Conservation (phyloP, 2,329 filamentous ascomycete species). For the Alternaria viburni region DNA sequence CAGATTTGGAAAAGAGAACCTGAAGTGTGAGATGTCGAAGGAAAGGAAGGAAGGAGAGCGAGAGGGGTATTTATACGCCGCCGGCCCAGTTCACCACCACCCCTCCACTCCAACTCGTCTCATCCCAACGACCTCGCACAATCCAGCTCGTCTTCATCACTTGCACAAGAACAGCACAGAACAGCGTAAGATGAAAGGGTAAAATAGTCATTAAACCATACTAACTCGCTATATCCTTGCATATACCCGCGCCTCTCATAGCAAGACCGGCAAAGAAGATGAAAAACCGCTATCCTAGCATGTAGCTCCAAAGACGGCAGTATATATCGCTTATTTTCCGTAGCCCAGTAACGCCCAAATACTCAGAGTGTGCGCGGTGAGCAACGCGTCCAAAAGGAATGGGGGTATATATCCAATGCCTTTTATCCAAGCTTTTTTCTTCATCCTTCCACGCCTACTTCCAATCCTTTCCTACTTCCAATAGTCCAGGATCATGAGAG, state of each 20-base stretch:
- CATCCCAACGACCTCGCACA: not conserved
- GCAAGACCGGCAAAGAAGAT: not conserved
- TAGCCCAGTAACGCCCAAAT: not conserved
- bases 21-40: not conserved
- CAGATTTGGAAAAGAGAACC: not conserved
- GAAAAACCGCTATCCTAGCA: not conserved
- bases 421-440: conserved; percentile 2
- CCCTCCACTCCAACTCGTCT: not conserved
- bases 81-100: not conserved
- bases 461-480: no score
- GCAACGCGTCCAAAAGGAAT: not conserved
- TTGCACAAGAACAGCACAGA: no score
- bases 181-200: no score
- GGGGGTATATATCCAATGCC: conserved; percentile 5
- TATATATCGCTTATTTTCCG: not conserved
- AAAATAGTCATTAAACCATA: not conserved
- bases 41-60: accelerated
- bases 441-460: no score
- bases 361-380: not conserved
- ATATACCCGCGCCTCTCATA: not conserved
- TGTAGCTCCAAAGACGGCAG: not conserved
- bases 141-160: not conserved
- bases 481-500: no score
- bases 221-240: not conserved
- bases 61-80: not conserved